Evolutionary conservation across 345 rosid genomes (phyloP).

Genomic region (Salix brachista): DNA sequence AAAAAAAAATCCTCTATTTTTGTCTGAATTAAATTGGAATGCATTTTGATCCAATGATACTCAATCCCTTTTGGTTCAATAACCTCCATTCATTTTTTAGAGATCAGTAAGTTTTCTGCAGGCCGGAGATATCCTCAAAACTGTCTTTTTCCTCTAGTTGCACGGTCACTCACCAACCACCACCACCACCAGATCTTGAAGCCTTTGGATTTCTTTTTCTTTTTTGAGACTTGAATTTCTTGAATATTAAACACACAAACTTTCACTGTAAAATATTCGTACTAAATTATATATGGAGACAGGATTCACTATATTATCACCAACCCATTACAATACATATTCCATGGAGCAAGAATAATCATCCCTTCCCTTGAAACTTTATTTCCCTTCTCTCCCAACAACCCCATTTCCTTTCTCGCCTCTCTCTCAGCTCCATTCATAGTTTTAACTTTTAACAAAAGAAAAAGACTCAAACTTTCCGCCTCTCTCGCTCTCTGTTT

Average conservation of each 20-base stretch:
- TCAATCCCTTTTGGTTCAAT: constrained; percentile 53
- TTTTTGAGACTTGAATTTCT: neutral
- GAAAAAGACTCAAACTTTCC: neutral
- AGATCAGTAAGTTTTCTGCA: constrained; percentile 11
- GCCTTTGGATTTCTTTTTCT: neutral
- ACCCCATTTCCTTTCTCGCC: constrained; percentile 11
- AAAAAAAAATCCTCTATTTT: neutral
- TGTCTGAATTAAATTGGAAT: constrained; percentile 9
- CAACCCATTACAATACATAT: constrained; percentile 21
- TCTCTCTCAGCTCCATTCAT: neutral
- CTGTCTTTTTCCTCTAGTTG: constrained; percentile 42
- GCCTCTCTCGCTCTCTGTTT: neutral
- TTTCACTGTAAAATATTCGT: neutral
- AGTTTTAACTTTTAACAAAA: neutral
- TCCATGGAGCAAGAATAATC: constrained; percentile 27
- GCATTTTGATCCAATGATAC: constrained; percentile 60
- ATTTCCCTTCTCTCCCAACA: constrained; percentile 4
- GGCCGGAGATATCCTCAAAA: constrained; percentile 7
- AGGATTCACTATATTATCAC: constrained; percentile 31
- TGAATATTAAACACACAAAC: neutral
- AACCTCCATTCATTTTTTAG: constrained; percentile 50
- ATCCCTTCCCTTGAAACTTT: neutral
- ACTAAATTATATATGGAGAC: neutral
- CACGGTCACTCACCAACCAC: constrained; percentile 36
- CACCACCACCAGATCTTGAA: constrained; percentile 30